A percentile compares a stretch with the other conserved stretches of the same genome.
Conservation (phyloP, 139 green algal species). For the Chara braunii region DNA sequence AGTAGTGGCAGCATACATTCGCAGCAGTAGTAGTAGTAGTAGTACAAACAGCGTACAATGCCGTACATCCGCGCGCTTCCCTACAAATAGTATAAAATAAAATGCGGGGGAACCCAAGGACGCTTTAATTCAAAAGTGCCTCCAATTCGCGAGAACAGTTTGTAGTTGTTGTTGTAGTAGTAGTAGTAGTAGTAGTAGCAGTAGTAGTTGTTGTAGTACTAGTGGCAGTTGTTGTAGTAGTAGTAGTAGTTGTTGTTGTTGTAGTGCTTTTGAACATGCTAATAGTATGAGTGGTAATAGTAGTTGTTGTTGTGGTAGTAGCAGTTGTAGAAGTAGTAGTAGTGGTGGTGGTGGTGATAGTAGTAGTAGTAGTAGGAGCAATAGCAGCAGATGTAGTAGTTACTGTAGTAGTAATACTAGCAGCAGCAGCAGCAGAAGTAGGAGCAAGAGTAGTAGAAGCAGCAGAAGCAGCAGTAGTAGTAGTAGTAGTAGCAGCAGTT, state of each 20-base stretch:
- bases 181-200: constrained; percentile 1
- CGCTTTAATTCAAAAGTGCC: too few species aligned
- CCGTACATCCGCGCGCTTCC: too few species aligned
- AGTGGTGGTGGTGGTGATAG: background rate
- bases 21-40: too few species aligned
- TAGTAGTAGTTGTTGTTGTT: background rate
- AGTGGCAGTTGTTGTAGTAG: background rate
- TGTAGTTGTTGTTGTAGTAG: constrained; percentile 2
- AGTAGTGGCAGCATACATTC: too few species aligned
- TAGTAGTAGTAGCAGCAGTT: background rate
- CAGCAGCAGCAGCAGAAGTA: background rate
- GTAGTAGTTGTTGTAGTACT: background rate
- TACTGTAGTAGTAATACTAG: background rate
- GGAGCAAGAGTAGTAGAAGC: background rate
- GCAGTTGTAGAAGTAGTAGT: background rate
- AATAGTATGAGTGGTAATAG: background rate
- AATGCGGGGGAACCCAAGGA: too few species aligned
- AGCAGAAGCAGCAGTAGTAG: background rate
- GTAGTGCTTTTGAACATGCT: background rate
- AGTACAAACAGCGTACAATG: too few species aligned
- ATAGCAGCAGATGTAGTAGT: background rate
- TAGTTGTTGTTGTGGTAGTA: background rate
- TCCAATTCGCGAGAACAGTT: too few species aligned
- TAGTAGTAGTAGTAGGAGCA: background rate
- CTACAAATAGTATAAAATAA: too few species aligned